Conservation (phyloP, 108 stramenopile species). For the Pseudonitzschia multiseries region DNA sequence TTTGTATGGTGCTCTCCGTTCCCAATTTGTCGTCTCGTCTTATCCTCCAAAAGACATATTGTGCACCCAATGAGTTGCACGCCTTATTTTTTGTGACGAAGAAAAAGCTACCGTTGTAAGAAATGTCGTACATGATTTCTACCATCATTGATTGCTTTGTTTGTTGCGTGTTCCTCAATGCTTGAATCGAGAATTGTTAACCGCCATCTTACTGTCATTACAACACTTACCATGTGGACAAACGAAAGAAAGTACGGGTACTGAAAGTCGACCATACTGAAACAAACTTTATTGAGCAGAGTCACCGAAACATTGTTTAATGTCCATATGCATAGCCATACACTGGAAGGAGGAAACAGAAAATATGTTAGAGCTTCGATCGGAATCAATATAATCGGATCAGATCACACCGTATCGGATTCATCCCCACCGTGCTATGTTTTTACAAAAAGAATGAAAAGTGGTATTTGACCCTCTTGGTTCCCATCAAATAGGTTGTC, state of each 20-base stretch:
- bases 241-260: conserved; percentile 84
- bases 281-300: conserved; percentile 70
- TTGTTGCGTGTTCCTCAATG: too few species aligned
- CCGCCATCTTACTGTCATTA: too few species aligned
- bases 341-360: background rate
- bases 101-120: background rate
- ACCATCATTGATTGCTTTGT: too few species aligned
- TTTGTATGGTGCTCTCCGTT: conserved; percentile 31
- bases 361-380: background rate
- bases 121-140: background rate
- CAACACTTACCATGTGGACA: conserved; percentile 66
- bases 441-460: too few species aligned
- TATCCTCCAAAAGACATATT: conserved; percentile 45
- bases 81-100: background rate
- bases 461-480: too few species aligned
- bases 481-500: too few species aligned
- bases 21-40: conserved; percentile 17
- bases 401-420: too few species aligned
- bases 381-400: background rate
- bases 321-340: conserved; percentile 13
- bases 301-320: conserved; percentile 1
- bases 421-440: too few species aligned
- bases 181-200: too few species aligned
- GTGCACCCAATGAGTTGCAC: conserved; percentile 58
- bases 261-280: conserved; percentile 72